Percentiles rank a stretch among this genome's conserved stretches.
Conservation (phyloP, 768 basidiomycete genomes). For the Cystobasidium tubakii region DNA sequence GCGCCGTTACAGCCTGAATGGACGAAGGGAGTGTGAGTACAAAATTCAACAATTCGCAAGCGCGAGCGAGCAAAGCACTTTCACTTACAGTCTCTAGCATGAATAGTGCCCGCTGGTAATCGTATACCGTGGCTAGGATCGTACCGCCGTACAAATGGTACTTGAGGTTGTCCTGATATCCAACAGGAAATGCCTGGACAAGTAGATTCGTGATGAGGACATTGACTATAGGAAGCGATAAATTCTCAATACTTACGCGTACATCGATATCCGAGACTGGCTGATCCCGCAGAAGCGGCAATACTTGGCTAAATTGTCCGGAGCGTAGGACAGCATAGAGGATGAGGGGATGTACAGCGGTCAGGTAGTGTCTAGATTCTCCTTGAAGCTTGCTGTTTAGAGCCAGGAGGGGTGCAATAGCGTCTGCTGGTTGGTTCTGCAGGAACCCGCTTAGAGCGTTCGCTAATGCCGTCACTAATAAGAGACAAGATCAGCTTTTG, state of each 20-base stretch:
- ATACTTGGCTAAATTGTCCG: not conserved
- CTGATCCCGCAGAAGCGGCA: slow-evolving; percentile 26
- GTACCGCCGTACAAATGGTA: slow-evolving; percentile 80
- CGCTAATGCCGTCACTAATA: not conserved
- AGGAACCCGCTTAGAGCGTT: slow-evolving; percentile 8
- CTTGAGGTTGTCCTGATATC: slow-evolving; percentile 71
- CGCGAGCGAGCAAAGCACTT: slow-evolving; percentile 38
- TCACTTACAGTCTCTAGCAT: slow-evolving; percentile 71
- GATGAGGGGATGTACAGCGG: not conserved
- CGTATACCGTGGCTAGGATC: slow-evolving; percentile 60
- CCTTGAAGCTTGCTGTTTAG: slow-evolving; percentile 60
- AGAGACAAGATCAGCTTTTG: too few relatives aligned
- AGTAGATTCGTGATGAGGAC: too few relatives aligned
- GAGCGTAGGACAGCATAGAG: not conserved
- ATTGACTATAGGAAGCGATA: slow-evolving; percentile 47
- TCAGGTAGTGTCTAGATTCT: slow-evolving; percentile 48
- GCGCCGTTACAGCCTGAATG: slow-evolving; percentile 53
- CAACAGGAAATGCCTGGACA: slow-evolving; percentile 55
- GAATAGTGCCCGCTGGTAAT: slow-evolving; percentile 66
- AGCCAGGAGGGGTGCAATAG: slow-evolving; percentile 59
- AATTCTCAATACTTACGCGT: not conserved
- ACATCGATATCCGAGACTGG: slow-evolving; percentile 17
- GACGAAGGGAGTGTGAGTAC: too few relatives aligned
- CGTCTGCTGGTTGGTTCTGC: slow-evolving; percentile 49
- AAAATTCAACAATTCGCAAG: not conserved